Evolutionary conservation across 108 stramenopile genomes (phyloP), one percentile per base, ranked within the genome.

Genomic region (Seminavis robusta): DNA sequence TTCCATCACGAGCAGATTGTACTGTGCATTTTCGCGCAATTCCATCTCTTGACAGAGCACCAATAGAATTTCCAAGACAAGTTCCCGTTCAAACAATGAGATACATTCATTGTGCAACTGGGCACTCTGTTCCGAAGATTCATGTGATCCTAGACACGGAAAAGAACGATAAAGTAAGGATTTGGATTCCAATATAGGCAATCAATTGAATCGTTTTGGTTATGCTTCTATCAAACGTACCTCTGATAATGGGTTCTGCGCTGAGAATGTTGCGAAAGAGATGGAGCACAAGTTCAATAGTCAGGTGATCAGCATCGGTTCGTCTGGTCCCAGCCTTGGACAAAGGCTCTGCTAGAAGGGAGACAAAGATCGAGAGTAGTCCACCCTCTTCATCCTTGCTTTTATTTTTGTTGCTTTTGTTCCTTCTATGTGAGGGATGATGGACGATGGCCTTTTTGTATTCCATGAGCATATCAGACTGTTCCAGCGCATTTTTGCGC

Each of bases 1-100:
- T 58, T 94, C 93, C 93, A 94, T 89, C 43, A 91, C 27, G 17
- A 91, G 62, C 49, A 94, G 67, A 62, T 91, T 94, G 62, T 90
- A 94, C 21, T 78, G 84, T 15, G 65, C 60, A 67, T 89, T 89
- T 37, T 92, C 90, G 32, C 83, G 68, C 23, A 66, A 60, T 54
- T 88, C 84, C 56, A 91, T 77, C 13, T 88, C 87, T 49, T 83
- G 82, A n/a, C 77, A 80, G 24, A 94, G 51, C 0, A 89, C 79
- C 32, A 87, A 47, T 11, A 87, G 15, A 41, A 94, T 81, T 30
- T 94, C 86, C 47, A 94, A 70, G 33, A 94, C 84, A 45, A 86
- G 77, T 56, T 94, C 93, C 39, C 61, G 67, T 41, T 91, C 77
- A 47, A 91, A 69, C 41, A 88, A 59, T 19, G 63, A 31, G 28